Evolutionary conservation across 75 land plant genomes (phyloP), one percentile per base, ranked within the genome.

Genomic region (Adiantum capillusveneris): DNA sequence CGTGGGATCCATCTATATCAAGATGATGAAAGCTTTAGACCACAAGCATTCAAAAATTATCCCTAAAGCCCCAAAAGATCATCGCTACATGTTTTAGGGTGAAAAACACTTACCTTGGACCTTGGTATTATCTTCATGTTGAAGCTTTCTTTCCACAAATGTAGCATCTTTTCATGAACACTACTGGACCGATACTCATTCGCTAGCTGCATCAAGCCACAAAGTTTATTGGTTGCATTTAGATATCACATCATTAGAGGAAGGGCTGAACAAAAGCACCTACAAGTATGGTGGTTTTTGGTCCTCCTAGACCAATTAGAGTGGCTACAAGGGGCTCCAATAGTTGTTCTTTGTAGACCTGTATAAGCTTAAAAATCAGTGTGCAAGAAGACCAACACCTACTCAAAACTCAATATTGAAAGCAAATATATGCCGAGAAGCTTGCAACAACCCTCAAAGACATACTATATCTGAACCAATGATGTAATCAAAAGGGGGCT

Each of bases 401-500:
- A 22, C n/a, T 41, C 43, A 14, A 41, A 9, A 42, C 24, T 24
- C 29, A 62, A 24, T 28, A 11, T 25, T 16, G 42, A 46, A 62
- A n/a, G 30, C 18, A 29, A 60, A 22, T 14, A 19, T 1, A 5
- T 17, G 19, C 59, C 19, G 59, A 63, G 22, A 31, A 27, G 14
- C 5, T 14, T 60, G 9, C 7, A 5, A 34, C 9, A 9, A 34
- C 37, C 37, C 9, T 9, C 3, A 34, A 53, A 16, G 45, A 76
- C 90, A 77, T 77, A 93, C 98, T 44, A 93, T 77, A 65, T 93
- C 98, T 44, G 98, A 85, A 63, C 90, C 98, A 65, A 93, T 86
- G 12, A 93, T 89, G 55, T 79, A 93, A 67, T 93, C 98, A 75
- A 85, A 93, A 7, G 98, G 98, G 19, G 96, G 96, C 26, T 68